phyloP scores from a whole-genome alignment of 805 yeast species.

The Brettanomyces sp. region DNA sequence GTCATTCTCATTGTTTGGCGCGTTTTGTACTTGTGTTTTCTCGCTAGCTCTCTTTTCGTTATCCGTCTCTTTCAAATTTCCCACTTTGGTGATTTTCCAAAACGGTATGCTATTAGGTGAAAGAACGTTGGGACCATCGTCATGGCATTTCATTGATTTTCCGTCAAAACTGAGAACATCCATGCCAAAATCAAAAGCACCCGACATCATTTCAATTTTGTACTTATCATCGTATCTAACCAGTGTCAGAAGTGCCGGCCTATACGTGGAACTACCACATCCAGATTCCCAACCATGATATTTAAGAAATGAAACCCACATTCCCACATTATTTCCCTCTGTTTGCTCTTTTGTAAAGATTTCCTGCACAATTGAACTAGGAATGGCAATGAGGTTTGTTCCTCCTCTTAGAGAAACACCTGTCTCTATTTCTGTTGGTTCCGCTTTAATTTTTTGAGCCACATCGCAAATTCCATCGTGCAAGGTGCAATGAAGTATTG shows the following conservation, averaged over 20 bases:
- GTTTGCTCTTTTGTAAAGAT: conserved; percentile 6
- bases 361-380: conserved; percentile 12
- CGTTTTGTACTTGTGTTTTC: no score
- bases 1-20: no score
- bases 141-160: conserved; percentile 12
- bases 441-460: conserved; percentile 19
- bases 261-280: conserved; percentile 33
- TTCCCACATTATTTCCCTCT: conserved; percentile 17
- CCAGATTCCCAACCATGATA: conserved; percentile 35
- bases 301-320: conserved; percentile 40
- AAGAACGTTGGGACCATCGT: conserved; percentile 29
- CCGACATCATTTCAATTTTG: conserved; percentile 21
- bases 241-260: conserved; percentile 34
- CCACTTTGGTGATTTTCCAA: conserved; percentile 26
- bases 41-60: no score
- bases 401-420: conserved; percentile 25
- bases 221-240: conserved; percentile 24
- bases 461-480: conserved; percentile 23
- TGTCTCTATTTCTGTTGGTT: conserved; percentile 11
- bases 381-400: conserved; percentile 22
- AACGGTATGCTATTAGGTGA: conserved; percentile 37
- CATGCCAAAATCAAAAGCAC: conserved; percentile 27
- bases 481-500: conserved; percentile 23
- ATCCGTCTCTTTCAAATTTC: neutral
- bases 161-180: conserved; percentile 25